Evolutionary conservation across 2,329 filamentous ascomycete species (phyloP), one percentile per base, ranked within the genome.

Genomic region (Alternaria ventricosa): DNA sequence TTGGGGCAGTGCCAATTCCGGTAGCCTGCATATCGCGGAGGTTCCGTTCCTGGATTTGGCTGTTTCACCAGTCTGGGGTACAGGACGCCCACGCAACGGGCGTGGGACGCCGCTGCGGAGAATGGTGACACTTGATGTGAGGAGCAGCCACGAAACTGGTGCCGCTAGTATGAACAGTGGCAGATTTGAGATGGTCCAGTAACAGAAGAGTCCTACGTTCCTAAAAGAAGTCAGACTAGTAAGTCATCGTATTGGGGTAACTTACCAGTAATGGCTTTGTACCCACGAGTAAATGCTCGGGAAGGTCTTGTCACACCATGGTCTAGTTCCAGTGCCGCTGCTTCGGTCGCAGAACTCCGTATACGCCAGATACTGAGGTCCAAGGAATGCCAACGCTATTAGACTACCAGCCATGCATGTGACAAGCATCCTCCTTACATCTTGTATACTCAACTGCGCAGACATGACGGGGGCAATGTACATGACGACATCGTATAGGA

Each of bases 281-380:
- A 98, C 95, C 84, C 92, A 98, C 0, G 89, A 86, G 80, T 97
- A 98, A 64, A 99, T 94, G 77, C 93, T 97, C 5, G 96, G 96
- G 12, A 94, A 67, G n/a, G 81, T 78, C 18, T 83, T 85, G 20
- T 80, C 76, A 78, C 96, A 99, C 96, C 96, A 99, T 5, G 89
- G 87, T 60, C 92, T 75, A 5, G 51, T 36, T 30, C 54, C 62
- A 47, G 61, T 23, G 41, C 43, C 44, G 20, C 12, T 60, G 13
- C 46, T 60, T 43, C 66, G 63, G 43, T 63, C 65, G 83, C 57
- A 82, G 78, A 90, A 97, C 44, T 88, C 86, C 55, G 79, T 77
- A 79, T 93, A 97, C 3, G 94, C 94, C 36, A 91, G 71, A 51
- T 85, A 83, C 76, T 99, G 96, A 8, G 96, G 95, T 0, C 88